Percentiles rank a stretch among this genome's conserved stretches.
Evolutionary conservation across 345 rosid genomes (phyloP).

Genomic region (Excoecaria cochinchinensis): DNA sequence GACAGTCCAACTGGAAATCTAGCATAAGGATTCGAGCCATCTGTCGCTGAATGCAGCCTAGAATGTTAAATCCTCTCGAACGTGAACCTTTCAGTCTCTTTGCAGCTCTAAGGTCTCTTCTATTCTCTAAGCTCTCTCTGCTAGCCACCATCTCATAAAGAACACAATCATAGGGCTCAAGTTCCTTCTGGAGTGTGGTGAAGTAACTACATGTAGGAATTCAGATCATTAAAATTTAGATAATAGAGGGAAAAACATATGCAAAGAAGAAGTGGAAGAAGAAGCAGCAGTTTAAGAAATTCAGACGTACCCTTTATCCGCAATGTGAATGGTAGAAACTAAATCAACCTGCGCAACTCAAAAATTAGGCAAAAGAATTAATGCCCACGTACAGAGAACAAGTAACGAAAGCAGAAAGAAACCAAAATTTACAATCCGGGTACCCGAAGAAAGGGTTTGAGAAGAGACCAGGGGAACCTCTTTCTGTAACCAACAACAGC

Average conservation of each 20-base stretch:
- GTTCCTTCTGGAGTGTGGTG: conserved; percentile 75
- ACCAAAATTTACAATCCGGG: background rate
- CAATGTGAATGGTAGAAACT: conserved; percentile 91
- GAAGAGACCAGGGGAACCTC: conserved; percentile 81
- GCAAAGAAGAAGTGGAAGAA: too few relatives aligned
- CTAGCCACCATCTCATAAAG: conserved; percentile 95
- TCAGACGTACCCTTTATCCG: conserved; percentile 72
- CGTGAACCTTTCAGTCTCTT: conserved; percentile 59
- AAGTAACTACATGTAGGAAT: conserved; percentile 57
- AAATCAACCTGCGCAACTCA: conserved; percentile 71
- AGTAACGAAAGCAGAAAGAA: background rate
- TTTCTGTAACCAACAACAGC: conserved; percentile 76
- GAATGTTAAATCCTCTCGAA: conserved; percentile 65
- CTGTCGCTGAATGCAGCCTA: conserved; percentile 81
- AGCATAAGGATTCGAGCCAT: conserved; percentile 74
- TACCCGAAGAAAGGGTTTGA: conserved; percentile 79
- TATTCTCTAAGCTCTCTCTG: conserved; percentile 70
- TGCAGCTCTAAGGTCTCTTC: conserved; percentile 46
- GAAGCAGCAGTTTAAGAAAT: background rate
- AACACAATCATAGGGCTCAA: conserved; percentile 74
- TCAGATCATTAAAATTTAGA: conserved; percentile 4
- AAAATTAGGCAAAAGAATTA: background rate
- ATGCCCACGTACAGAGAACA: background rate
- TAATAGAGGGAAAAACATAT: background rate
- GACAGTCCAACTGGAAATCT: conserved; percentile 87